Conservation (phyloP, 2,329 filamentous ascomycete genomes). For the Colletotrichum chlorophyti region DNA sequence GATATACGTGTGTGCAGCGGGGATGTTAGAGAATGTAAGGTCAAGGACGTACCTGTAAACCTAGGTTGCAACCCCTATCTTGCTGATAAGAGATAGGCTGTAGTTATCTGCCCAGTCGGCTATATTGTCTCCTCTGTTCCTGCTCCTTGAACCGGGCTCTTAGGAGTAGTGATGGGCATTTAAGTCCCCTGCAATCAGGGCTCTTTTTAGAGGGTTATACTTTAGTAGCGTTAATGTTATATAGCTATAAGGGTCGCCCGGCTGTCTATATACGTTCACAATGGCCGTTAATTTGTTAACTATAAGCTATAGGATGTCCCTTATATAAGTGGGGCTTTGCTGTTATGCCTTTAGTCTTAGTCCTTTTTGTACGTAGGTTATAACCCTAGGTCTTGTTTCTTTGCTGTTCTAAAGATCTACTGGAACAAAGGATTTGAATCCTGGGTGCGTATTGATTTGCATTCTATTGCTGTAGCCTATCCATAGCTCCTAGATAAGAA, state of each 20-base stretch:
- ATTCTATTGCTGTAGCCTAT: constrained; percentile 6
- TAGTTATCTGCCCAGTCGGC: not conserved
- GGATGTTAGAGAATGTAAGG: not conserved
- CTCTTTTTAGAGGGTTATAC: not conserved
- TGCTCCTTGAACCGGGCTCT: not conserved
- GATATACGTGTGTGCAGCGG: too few species aligned
- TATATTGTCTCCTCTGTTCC: not conserved
- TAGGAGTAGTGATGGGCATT: not conserved
- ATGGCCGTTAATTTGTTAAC: not conserved
- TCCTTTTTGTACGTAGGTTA: not conserved
- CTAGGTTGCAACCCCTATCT: not conserved
- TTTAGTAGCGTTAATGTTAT: not conserved
- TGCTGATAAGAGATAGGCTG: not conserved
- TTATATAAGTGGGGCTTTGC: not conserved
- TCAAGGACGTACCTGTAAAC: not conserved
- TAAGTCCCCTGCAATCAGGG: not conserved
- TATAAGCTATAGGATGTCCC: not conserved
- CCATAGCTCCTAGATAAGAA: not conserved
- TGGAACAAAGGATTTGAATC: not conserved
- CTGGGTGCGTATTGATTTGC: not conserved
- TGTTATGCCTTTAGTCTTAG: not conserved
- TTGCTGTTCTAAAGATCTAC: not conserved
- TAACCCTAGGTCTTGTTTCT: not conserved
- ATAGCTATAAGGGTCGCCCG: not conserved
- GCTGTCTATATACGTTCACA: not conserved